Conservation (phyloP, 2,329 filamentous ascomycete genomes). For the Aspergillus neotritici region DNA sequence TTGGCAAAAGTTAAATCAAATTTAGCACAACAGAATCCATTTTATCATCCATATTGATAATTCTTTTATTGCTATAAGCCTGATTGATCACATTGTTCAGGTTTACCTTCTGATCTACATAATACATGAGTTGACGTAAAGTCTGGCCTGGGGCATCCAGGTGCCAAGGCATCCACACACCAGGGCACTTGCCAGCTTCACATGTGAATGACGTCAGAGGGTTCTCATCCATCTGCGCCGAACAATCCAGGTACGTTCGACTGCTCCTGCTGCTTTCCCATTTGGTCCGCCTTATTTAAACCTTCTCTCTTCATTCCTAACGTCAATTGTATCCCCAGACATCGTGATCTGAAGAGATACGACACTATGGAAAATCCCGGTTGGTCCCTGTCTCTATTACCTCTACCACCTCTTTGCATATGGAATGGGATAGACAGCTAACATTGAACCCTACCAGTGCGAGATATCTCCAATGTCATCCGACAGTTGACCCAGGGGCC, state of each 20-base stretch:
- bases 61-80: not conserved
- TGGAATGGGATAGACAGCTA: not conserved
- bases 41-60: too few relatives aligned
- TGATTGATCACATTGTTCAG: not conserved
- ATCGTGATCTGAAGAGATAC: not conserved
- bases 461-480: conserved; percentile 63
- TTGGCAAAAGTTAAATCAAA: too few relatives aligned
- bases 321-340: conserved; percentile 30
- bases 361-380: conserved; percentile 18
- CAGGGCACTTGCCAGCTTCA: not conserved
- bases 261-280: too few relatives aligned
- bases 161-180: too few relatives aligned
- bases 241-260: too few relatives aligned
- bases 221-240: not conserved
- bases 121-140: not conserved
- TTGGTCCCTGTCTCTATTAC: conserved; percentile 11
- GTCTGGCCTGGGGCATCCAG: too few relatives aligned
- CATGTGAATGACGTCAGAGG: not conserved
- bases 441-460: conserved; percentile 27
- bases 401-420: conserved; percentile 1
- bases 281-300: too few relatives aligned
- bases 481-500: conserved; percentile 61
- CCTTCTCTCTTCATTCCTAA: conserved; percentile 3
- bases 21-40: too few relatives aligned
- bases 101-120: not conserved